Base-by-base conservation (phyloP, 805 yeast genomes). In the Huiozyma sinensis region DNA sequence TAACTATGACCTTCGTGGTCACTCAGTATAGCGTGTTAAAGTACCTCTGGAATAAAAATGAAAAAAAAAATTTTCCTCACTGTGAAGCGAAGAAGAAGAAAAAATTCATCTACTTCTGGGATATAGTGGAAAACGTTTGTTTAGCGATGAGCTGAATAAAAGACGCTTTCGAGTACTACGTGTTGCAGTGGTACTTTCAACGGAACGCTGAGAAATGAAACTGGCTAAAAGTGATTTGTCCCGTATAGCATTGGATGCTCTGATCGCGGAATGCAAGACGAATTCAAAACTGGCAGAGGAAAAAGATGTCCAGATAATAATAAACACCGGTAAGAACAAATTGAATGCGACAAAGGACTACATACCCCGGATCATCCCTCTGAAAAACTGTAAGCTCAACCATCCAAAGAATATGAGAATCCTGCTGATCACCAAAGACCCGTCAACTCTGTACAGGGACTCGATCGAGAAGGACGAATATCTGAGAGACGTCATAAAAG, bases 351-450 rank as follows among this genome's bases (percentile, higher is more conserved):
- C 64, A 28, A 70, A 68, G 39, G 82, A 77, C 47, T 64, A 68
- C 48, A 65, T 73, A 1, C 82, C 84, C 4, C 63, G 84, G 36
- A 72, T 81, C 40, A 67, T 80, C 27, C 83, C 86, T 4, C 50
- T 83, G 9, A 69, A 75, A 0, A 65, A 72, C 6, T 53, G 56
- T 50, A 71, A 74, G 49, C 58, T 82, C 44, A 72, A 71, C 42
- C 69, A 68, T 44, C 57, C 76, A 2, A 70, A 71, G 17, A 72
- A 73, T 17, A 65, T 72, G 41, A 65, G 76, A 24, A 71, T 83
- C 5, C 57, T 83, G 4, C 66, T 86, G 13, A 70, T 86, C 10
- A 81, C 90, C 7, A 83, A 81, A 50, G 92, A 85, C 55, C 89
- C 90, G 1, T 74, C 81, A 5, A 66, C 73, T 5, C 67, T 70